These are phyloP conservation scores for Basidiobolus meristosporus DNA, from an alignment of 371 early-diverging fungal genomes.

Conservation along the genomic window DNA sequence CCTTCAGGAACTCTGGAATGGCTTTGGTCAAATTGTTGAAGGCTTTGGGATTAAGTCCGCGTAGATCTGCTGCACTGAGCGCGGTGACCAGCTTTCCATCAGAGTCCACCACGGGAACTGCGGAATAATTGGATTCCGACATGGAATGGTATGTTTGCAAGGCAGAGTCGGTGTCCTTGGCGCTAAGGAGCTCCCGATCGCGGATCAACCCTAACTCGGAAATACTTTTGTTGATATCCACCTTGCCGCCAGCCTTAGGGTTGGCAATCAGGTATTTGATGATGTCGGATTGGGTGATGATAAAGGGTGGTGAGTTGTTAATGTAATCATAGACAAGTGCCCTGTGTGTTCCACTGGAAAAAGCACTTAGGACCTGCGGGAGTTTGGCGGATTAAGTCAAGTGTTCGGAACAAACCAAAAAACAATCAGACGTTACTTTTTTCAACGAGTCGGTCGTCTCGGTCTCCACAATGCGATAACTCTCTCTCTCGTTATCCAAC, in stretches of 20 bases:
- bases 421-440: too few species aligned
- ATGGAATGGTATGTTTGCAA: conserved; percentile 19
- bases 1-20: conserved; percentile 23
- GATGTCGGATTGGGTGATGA: conserved; percentile 28
- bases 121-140: conserved; percentile 9
- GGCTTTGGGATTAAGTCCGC: conserved; percentile 16
- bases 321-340: conserved; percentile 15
- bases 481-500: conserved; percentile 27
- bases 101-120: conserved; percentile 2
- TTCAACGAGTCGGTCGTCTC: conserved; percentile 19
- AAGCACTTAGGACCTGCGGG: conserved; percentile 15
- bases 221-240: conserved; percentile 14
- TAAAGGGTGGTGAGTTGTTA: conserved; percentile 11
- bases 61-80: conserved; percentile 24
- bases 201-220: conserved; percentile 9
- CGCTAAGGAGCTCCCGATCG: conserved; percentile 8
- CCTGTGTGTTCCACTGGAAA: conserved; percentile 23
- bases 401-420: neutral
- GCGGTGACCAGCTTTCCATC: conserved; percentile 14
- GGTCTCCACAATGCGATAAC: conserved; percentile 24
- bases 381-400: neutral
- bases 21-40: conserved; percentile 15
- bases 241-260: conserved; percentile 12
- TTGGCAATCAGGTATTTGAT: conserved; percentile 19
- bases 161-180: conserved; percentile 11